These are phyloP conservation scores for Cicer cuneatum DNA, from an alignment of 306 rosid species.

Conservation along the genomic window DNA sequence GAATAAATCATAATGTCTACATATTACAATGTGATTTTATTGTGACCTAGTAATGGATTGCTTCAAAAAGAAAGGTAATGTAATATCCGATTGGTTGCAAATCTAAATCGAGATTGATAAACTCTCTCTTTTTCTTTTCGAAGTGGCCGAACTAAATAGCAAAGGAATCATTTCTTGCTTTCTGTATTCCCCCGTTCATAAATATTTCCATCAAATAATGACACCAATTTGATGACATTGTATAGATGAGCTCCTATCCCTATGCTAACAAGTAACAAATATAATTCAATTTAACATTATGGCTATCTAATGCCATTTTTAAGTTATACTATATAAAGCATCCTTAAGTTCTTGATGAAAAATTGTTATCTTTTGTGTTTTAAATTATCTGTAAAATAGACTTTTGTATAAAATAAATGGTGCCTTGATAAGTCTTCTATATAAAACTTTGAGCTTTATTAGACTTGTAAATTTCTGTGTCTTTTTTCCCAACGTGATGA, in stretches of 20 bases:
- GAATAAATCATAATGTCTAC: conserved; percentile 37
- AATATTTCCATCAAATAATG: conserved; percentile 22
- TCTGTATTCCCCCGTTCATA: conserved; percentile 15
- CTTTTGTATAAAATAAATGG: conserved; percentile 2
- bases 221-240: conserved; percentile 25
- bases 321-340: not conserved
- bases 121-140: conserved; percentile 2
- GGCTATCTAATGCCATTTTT: conserved; percentile 4
- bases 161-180: conserved; percentile 29
- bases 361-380: conserved; percentile 1
- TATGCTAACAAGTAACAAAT: not conserved
- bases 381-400: not conserved
- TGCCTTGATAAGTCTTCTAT: not conserved
- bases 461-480: too few species aligned
- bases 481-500: too few species aligned
- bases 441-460: too few species aligned
- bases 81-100: conserved; percentile 36
- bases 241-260: conserved; percentile 3
- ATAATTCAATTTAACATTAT: not conserved
- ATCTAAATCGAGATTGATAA: conserved; percentile 37
- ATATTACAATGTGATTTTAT: conserved; percentile 10
- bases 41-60: conserved; percentile 32
- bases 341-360: conserved; percentile 11
- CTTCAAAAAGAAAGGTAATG: conserved; percentile 6
- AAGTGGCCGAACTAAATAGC: conserved; percentile 14